Conservation (phyloP, 2,329 filamentous ascomycete genomes). For the Teratosphaeria destructans region DNA sequence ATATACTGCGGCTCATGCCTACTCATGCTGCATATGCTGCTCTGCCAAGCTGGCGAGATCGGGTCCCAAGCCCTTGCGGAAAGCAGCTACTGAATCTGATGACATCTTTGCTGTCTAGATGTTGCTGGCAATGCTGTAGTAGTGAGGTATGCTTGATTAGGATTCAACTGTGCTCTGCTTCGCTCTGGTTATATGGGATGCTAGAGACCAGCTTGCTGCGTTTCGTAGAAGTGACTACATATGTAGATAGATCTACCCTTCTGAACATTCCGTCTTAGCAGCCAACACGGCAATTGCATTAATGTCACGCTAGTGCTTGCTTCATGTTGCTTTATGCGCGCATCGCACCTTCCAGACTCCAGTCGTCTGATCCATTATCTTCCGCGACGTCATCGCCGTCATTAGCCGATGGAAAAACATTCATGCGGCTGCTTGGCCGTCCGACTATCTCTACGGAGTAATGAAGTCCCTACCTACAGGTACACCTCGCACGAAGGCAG, state of each 20-base stretch:
- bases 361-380: not conserved
- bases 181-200: not conserved
- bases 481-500: not conserved
- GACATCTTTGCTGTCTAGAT: conserved; percentile 22
- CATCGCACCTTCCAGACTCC: not conserved
- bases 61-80: conserved; percentile 36
- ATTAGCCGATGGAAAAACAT: not conserved
- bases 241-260: not conserved
- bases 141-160: not conserved
- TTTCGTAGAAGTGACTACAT: not conserved
- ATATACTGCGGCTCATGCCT: conserved; percentile 2
- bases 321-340: not conserved
- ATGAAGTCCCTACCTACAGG: not conserved
- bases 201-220: not conserved
- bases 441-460: not conserved
- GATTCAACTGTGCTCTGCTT: not conserved
- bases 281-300: not conserved
- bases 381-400: not conserved
- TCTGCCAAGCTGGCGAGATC: conserved; percentile 48
- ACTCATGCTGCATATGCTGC: conserved; percentile 49
- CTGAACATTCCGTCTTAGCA: not conserved
- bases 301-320: not conserved
- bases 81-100: conserved; percentile 37
- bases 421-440: not conserved
- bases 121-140: not conserved